Percentiles rank a stretch among this genome's conserved stretches.
phyloP scores from a whole-genome alignment of 164 flowering plant species.

The Vitis vinifera region DNA sequence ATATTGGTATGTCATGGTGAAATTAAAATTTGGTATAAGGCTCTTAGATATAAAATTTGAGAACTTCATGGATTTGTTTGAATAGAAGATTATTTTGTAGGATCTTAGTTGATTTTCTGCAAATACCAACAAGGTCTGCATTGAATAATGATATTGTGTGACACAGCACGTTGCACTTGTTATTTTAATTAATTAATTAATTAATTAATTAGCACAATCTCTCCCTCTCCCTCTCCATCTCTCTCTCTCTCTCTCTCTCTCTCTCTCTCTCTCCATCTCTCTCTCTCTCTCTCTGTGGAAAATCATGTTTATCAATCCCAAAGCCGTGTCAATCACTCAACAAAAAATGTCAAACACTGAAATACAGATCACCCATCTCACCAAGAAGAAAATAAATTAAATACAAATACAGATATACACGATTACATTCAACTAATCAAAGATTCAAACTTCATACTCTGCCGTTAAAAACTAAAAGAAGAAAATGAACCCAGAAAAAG shows the following conservation, averaged over 20 bases:
- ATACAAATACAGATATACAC: background rate
- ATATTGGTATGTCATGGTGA: too few species aligned
- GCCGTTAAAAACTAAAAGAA: too few species aligned
- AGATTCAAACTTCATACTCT: background rate
- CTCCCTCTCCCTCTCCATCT: background rate
- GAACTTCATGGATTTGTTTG: too few species aligned
- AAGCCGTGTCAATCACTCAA: conserved; percentile 37
- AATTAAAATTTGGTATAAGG: too few species aligned
- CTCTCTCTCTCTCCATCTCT: background rate
- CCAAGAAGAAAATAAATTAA: conserved; percentile 11
- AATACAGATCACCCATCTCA: conserved; percentile 24
- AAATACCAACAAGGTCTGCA: too few species aligned
- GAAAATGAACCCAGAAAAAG: too few species aligned
- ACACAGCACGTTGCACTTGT: background rate
- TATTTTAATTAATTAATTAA: background rate
- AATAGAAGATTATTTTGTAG: too few species aligned
- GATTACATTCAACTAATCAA: background rate
- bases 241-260: conserved; percentile 14
- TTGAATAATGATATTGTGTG: too few species aligned
- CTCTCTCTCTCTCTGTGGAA: background rate
- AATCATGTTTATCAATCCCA: conserved; percentile 22
- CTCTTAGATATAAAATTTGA: too few species aligned
- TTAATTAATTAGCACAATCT: background rate
- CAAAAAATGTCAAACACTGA: conserved; percentile 14
- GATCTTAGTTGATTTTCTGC: too few species aligned